Evolutionary conservation across 805 yeast genomes (phyloP), one percentile per base, ranked within the genome.

Genomic region (Saccharomycopsis sp.): DNA sequence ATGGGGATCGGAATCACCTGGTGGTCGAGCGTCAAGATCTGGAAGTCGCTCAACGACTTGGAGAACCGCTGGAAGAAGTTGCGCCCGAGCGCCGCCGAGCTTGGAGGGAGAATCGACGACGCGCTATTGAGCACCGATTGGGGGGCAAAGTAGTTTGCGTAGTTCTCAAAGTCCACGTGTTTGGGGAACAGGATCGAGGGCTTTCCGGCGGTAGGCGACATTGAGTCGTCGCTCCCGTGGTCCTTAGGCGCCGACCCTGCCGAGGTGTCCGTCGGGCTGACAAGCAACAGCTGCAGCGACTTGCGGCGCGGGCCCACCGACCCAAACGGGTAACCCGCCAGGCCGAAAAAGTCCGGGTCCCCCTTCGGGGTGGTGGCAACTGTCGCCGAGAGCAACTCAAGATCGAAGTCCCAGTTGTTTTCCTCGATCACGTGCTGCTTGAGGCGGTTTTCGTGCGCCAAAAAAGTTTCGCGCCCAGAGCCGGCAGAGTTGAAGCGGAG

Each of bases 81-180:
- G 64, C 89, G 79, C 2, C 94, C 94, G 50, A 88, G 71, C 0
- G 91, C 87, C 59, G 87, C 84, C 0, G 94, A 91, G 56, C 85
- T 82, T 0, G 89, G 83, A 1, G 91, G 89, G 64, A 87, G 84
- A 46, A 85, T 80, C 1, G 87, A 82, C 24, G 87, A 81, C 15
- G 44, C 48, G 12, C 50, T 29, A n/a, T 34, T 60, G 63, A 84
- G 78, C 58, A 82, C 84, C 5, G 81, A 74, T 29, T 83, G 82
- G 1, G 92, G 92, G 0, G 91, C 89, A 24, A 85, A 82, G 67
- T 87, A 87, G 63, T 84, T 83, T 16, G 89, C 85, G 65, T 87
- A 88, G 34, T 82, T 89, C 55, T 80, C 86, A 66, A 87, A 87
- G 51, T 79, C 75, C 4, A 54, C 53, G 14, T 54, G 53, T 47